Evolutionary conservation across 148 eudicot genomes (phyloP), one percentile per base, ranked within the genome.

Genomic region (Vaccinium corymbosum): DNA sequence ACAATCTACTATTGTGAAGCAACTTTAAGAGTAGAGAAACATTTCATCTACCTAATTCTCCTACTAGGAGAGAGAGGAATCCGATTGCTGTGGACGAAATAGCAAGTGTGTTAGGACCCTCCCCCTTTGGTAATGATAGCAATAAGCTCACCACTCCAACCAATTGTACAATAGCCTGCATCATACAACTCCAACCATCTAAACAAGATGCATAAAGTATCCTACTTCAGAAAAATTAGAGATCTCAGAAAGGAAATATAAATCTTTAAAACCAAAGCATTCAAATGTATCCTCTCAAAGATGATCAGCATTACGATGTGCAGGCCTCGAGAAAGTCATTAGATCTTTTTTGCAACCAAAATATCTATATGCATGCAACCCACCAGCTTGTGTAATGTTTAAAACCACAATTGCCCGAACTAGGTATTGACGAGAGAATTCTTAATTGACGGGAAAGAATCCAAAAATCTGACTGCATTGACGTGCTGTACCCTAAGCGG

Each of bases 21-120:
- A 50, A 70, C 12, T 22, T 50, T 35, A 19, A 38, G 79, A 35
- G 72, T 57, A 71, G 75, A 48, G 27, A 53, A 27, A 77, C 25
- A 42, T 8, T 29, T 12, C 55, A 11, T 59, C 19, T 80, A 93
- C 96, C 96, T 85, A 86, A 83, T 88, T 90, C 94, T 78, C 94
- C 93, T 16, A 90, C 52, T 61, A 92, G 50, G 72, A 90, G 84
- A 52, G 94, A 87, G 64, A 91, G 22, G 72, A 86, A 87, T 71
- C 83, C 78, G 61, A 90, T 85, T 62, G 68, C 76, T 22, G 84
- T 76, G 49, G 92, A 83, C 49, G 86, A 88, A 83, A 88, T 79
- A 52, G 84, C 86, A 76, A 91, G 81, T 46, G 64, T 75, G 78
- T 89, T 72, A 76, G 85, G 83, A 85, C 56, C 84, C 82, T 90